Conservation (phyloP, 371 early-diverging fungal genomes). For the Lichtheimia hyalospora region DNA sequence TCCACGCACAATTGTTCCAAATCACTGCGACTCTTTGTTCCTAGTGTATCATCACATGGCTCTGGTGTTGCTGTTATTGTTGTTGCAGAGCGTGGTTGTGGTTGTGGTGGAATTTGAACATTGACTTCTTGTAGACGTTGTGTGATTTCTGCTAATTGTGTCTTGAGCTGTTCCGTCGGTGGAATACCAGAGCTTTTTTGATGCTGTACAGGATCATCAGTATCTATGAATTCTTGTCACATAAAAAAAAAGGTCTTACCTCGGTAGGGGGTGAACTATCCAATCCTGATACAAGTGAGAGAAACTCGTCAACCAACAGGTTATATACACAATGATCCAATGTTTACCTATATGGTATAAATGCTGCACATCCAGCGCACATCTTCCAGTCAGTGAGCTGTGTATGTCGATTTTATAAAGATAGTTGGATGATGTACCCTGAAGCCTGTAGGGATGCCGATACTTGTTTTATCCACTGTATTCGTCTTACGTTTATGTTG, state of each 20-base stretch:
- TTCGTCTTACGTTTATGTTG: constrained; percentile 14
- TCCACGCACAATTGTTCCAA: constrained; percentile 1
- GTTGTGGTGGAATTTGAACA: neutral
- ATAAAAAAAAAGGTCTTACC: too few relatives aligned
- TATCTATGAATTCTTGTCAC: too few relatives aligned
- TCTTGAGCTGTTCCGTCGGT: constrained; percentile 6
- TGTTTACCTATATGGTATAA: constrained; percentile 40
- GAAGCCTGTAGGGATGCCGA: constrained; percentile 35
- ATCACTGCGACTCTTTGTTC: neutral
- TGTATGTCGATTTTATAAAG: too few relatives aligned
- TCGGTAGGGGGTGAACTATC: too few relatives aligned
- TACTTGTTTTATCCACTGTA: constrained; percentile 26
- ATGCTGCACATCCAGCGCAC: constrained; percentile 15
- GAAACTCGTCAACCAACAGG: too few relatives aligned
- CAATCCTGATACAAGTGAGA: too few relatives aligned
- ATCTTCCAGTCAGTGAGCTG: too few relatives aligned
- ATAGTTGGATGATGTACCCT: constrained; percentile 18
- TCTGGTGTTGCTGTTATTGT: too few relatives aligned
- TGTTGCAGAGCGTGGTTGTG: neutral
- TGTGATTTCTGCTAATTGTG: constrained; percentile 16
- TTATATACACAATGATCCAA: too few relatives aligned
- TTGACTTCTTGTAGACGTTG: constrained; percentile 5
- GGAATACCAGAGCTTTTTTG: neutral
- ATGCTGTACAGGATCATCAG: too few relatives aligned
- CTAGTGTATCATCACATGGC: neutral